Conservation (phyloP, 257 asterid species). For the Ilex asprella region DNA sequence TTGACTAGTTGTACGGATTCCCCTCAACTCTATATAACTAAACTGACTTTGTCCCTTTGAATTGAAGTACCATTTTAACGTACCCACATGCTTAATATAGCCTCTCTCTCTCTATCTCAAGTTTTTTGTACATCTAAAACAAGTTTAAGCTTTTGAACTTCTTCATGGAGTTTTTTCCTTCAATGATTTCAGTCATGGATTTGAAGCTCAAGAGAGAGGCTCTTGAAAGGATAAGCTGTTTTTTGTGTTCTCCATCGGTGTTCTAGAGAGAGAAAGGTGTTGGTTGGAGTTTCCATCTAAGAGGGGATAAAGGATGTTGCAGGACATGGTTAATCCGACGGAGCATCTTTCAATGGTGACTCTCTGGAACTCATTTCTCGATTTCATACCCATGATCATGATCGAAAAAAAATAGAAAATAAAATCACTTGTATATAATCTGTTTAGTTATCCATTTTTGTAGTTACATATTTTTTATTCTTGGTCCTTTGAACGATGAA, state of each 20-base stretch:
- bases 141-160: neutral
- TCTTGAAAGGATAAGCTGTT: constrained; percentile 2
- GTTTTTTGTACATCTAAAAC: constrained; percentile 1
- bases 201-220: constrained; percentile 8
- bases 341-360: constrained; percentile 47
- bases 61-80: constrained; percentile 12
- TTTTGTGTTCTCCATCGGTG: neutral
- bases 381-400: constrained; percentile 8
- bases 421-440: neutral
- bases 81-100: constrained; percentile 28
- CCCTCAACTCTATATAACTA: constrained; percentile 23
- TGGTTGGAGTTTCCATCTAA: constrained; percentile 2
- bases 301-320: constrained; percentile 37
- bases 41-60: constrained; percentile 11
- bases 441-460: neutral
- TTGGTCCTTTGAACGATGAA: neutral
- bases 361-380: constrained; percentile 5
- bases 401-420: neutral
- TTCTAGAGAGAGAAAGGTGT: neutral
- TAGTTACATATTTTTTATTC: neutral
- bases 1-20: constrained; percentile 45
- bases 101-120: constrained; percentile 10
- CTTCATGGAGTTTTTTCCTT: constrained; percentile 12
- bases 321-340: constrained; percentile 50
- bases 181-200: constrained; percentile 21